Base-by-base conservation (phyloP, 2,329 filamentous ascomycete species). In the Fusarium beomiforme region DNA sequence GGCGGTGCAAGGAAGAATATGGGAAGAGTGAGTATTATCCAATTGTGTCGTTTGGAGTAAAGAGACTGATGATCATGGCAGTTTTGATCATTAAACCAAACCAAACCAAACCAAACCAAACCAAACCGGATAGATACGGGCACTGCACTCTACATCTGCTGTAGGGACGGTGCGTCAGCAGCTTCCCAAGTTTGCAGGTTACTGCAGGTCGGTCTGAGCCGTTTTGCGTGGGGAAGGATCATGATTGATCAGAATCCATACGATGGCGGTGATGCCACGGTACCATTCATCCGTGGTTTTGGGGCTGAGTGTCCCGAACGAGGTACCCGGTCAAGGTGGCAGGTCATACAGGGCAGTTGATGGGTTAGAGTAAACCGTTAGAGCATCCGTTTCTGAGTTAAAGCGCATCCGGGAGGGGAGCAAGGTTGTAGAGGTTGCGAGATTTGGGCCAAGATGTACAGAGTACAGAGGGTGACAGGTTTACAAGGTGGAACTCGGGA, bases 1-100 rank as follows among this genome's bases (percentile, higher is more conserved):
- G 73, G 91, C 93, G 59, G 94, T 98, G 31, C 91, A 96, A 80
- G 95, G 95, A 69, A 89, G 95, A 73, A 92, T 93, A 74, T 98
- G 95, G 95, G 94, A 97, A 83, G 94, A 91, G 89, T 91, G 83
- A 76, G 82, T 76, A 24, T 31, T 24, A 34, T 67, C 23, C 47
- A 42, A 55, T 36, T 51, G 55, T 43, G 19, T 34, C 33, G 46
- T 62, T 29, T 43, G 49, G 58, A 62, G 53, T 49, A 19, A 65
- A 63, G 19, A 65, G 55, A 65, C 75, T 79, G 59, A 78, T 57
- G 51, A 69, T 34, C 59, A 50, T 63, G 58, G 31, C 70, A 85
- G 83, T 70, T 79, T 85, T 71, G 83, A 85, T 67, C 82, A 83
- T 75, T 83, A 76, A 75, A 53, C 51, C 42, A 51, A 37, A 51